phyloP scores from a whole-genome alignment of 2,329 filamentous ascomycete species.

The Fusarium bulbicola region DNA sequence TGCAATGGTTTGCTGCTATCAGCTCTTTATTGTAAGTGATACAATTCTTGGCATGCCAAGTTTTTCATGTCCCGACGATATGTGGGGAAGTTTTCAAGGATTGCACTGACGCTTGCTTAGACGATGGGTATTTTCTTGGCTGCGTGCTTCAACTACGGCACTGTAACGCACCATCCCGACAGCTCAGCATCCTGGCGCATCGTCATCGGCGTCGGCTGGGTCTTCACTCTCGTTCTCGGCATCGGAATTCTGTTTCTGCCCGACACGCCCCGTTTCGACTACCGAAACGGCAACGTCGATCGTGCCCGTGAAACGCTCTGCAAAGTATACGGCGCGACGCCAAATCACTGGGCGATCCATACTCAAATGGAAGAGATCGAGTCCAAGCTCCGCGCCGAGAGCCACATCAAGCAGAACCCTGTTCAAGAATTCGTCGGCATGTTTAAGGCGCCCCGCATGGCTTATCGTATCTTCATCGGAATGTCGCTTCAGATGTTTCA shows the following conservation, averaged over 20 bases:
- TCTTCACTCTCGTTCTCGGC: conserved; percentile 60
- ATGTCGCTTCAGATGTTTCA: conserved; percentile 71
- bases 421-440: conserved; percentile 63
- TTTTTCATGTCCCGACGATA: not conserved
- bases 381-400: conserved; percentile 61
- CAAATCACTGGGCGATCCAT: conserved; percentile 56
- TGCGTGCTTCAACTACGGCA: conserved; percentile 71
- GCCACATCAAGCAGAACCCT: conserved; percentile 50
- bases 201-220: conserved; percentile 63
- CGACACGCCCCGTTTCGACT: conserved; percentile 63
- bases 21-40: conserved; percentile 69
- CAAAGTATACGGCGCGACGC: conserved; percentile 56
- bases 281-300: conserved; percentile 57
- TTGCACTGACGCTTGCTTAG: not conserved
- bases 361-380: conserved; percentile 64
- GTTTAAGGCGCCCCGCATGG: conserved; percentile 71
- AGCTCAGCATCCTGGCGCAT: conserved; percentile 68
- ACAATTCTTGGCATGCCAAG: not conserved
- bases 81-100: not conserved
- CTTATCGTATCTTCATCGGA: conserved; percentile 69
- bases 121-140: conserved; percentile 69
- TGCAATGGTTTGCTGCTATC: conserved; percentile 72
- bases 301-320: conserved; percentile 59
- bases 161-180: conserved; percentile 53
- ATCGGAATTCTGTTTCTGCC: conserved; percentile 60